These are phyloP conservation scores for Sporothrix inflata DNA, from an alignment of 2,329 filamentous ascomycete genomes.

Conservation along the genomic window DNA sequence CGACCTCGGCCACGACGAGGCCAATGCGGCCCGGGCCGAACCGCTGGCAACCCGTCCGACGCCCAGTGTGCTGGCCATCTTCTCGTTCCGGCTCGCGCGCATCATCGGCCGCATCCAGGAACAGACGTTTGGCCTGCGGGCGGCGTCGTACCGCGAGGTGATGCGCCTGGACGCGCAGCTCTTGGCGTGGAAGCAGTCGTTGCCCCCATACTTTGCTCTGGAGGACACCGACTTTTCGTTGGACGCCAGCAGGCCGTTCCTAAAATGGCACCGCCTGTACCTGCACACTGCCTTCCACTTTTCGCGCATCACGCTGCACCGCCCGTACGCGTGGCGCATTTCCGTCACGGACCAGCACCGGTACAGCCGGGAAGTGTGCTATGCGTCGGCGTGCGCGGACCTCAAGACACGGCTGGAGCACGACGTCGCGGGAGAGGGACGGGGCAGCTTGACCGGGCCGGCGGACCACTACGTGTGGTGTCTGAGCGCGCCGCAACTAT, in stretches of 20 bases:
- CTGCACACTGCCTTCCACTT: conserved; percentile 48
- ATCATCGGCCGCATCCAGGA: conserved; percentile 47
- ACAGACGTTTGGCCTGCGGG: conserved; percentile 44
- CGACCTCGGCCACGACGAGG: conserved; percentile 41
- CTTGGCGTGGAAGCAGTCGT: conserved; percentile 39
- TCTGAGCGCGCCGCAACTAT: conserved; percentile 45
- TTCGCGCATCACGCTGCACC: conserved; percentile 46
- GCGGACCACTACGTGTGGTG: conserved; percentile 43
- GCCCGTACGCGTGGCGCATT: conserved; percentile 45
- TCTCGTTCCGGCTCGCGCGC: conserved; percentile 42
- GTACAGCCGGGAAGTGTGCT: conserved; percentile 46
- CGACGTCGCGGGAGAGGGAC: conserved; percentile 37
- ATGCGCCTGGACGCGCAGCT: conserved; percentile 43
- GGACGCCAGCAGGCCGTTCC: conserved; percentile 39
- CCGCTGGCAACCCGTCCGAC: conserved; percentile 41
- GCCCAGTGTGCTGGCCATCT: conserved; percentile 40
- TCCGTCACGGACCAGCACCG: conserved; percentile 47
- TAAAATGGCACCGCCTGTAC: conserved; percentile 45
- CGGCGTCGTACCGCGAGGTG: conserved; percentile 44
- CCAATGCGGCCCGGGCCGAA: conserved; percentile 30
- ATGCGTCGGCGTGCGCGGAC: conserved; percentile 47
- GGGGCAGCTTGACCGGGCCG: conserved; percentile 30
- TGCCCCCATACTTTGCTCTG: conserved; percentile 44
- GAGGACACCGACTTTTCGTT: conserved; percentile 40
- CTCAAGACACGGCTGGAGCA: conserved; percentile 44